These are phyloP conservation scores for Macrolepiota fuliginosa DNA, from an alignment of 768 basidiomycete species.

Conservation along the genomic window DNA sequence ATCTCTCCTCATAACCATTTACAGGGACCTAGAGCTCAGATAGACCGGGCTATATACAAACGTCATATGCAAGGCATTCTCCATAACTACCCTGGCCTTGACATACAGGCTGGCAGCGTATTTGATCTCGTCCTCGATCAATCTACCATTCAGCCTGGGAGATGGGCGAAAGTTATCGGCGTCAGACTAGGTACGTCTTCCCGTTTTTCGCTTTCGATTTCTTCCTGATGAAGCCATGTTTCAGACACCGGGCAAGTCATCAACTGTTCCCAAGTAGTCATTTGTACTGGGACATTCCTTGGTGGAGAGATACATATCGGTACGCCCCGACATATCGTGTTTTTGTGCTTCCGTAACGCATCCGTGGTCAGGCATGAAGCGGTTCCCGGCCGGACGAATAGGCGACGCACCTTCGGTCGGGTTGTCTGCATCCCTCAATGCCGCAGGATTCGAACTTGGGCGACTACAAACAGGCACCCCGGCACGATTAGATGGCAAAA, in stretches of 20 bases:
- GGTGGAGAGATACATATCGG: slow-evolving; percentile 92
- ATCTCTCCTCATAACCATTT: slow-evolving; percentile 3
- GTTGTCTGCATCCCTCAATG: slow-evolving; percentile 69
- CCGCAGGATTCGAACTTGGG: slow-evolving; percentile 79
- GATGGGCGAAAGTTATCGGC: slow-evolving; percentile 59
- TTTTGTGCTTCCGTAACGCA: neutral
- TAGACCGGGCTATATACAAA: slow-evolving; percentile 85
- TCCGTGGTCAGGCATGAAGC: slow-evolving; percentile 51
- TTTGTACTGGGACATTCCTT: slow-evolving; percentile 91
- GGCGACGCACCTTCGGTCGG: slow-evolving; percentile 70
- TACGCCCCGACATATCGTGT: slow-evolving; percentile 20
- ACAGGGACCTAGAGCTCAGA: slow-evolving; percentile 87
- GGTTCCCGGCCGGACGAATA: slow-evolving; percentile 76
- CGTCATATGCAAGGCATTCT: slow-evolving; percentile 73
- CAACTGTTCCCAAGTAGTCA: slow-evolving; percentile 75
- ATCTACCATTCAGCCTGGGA: slow-evolving; percentile 27
- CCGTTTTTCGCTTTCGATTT: neutral
- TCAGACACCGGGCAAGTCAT: slow-evolving; percentile 75
- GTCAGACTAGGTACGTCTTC: slow-evolving; percentile 57
- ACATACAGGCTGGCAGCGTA: slow-evolving; percentile 70
- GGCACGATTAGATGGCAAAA: slow-evolving; percentile 66
- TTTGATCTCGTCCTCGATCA: slow-evolving; percentile 74
- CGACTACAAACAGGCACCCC: slow-evolving; percentile 87
- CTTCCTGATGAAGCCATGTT: neutral
- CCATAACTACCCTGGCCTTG: slow-evolving; percentile 63